Percentiles rank a stretch among this genome's conserved stretches.
Conservation (phyloP, 495 filamentous ascomycete species). For the Pseudevernia furfuracea region DNA sequence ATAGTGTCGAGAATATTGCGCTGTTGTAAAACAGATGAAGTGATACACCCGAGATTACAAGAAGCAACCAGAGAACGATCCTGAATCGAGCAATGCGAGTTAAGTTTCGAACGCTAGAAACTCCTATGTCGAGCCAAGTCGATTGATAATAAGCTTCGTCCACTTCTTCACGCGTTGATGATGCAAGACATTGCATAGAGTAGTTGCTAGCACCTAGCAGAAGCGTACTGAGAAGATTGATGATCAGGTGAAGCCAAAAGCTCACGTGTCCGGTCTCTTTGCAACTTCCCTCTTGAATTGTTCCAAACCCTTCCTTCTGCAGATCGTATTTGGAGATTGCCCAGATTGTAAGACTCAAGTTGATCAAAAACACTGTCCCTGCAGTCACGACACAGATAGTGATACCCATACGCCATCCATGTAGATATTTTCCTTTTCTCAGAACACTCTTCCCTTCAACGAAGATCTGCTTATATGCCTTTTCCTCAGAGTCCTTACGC, state of each 20-base stretch:
- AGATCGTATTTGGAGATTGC: not conserved
- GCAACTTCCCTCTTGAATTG: constrained; percentile 26
- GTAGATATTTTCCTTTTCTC: not conserved
- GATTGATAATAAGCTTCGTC: constrained; percentile 32
- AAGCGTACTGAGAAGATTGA: constrained; percentile 35
- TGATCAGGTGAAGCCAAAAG: constrained; percentile 31
- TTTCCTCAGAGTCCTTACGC: too few relatives aligned
- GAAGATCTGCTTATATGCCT: too few relatives aligned
- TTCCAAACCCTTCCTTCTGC: constrained; percentile 6
- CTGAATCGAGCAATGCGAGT: constrained; percentile 3
- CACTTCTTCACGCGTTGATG: constrained; percentile 34
- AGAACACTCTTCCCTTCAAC: too few relatives aligned
- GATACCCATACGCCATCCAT: constrained; percentile 9
- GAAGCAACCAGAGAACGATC: constrained; percentile 11
- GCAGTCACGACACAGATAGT: not conserved
- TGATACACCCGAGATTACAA: constrained; percentile 12
- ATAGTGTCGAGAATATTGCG: not conserved
- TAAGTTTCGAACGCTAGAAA: constrained; percentile 20
- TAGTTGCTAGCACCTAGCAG: constrained; percentile 40
- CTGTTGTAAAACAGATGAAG: constrained; percentile 17
- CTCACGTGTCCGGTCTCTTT: constrained; percentile 19
- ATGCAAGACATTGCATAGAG: constrained; percentile 21
- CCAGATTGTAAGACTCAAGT: not conserved
- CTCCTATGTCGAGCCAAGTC: constrained; percentile 28
- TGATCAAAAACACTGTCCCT: not conserved